These are phyloP conservation scores for Chionographis japonica DNA, from an alignment of 106 monocot species.

Conservation along the genomic window DNA sequence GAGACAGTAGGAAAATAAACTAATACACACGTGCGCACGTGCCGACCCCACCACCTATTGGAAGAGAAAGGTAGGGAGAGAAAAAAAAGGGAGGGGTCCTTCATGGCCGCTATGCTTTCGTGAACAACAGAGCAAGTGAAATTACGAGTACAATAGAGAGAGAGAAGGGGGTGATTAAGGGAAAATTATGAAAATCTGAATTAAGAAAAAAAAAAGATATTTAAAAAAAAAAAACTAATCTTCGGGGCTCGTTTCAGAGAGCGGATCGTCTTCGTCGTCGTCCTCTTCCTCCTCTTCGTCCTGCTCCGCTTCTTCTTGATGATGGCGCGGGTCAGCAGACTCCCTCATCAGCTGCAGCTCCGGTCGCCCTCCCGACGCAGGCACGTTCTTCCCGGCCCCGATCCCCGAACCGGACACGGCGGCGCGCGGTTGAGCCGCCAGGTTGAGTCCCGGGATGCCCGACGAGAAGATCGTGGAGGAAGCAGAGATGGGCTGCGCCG, in stretches of 20 bases:
- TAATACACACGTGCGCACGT: not conserved
- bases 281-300: conserved; percentile 5
- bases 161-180: too few relatives aligned
- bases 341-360: conserved; percentile 9
- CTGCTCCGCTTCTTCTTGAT: not conserved
- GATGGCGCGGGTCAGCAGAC: not conserved
- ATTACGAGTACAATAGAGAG: too few relatives aligned
- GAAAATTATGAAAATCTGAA: not conserved
- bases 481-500: not conserved
- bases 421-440: not conserved
- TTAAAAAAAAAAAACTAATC: not conserved
- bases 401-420: not conserved
- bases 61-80: too few relatives aligned
- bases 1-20: not conserved
- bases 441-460: not conserved
- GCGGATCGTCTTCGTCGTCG: not conserved
- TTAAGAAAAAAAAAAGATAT: not conserved
- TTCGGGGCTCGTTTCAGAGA: not conserved
- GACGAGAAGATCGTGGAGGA: not conserved
- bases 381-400: not conserved
- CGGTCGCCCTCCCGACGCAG: not conserved
- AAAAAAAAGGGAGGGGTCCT: not conserved
- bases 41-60: not conserved
- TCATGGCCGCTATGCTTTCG: not conserved
- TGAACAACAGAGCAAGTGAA: not conserved